Conservation (phyloP, 805 yeast genomes). For the Candida endomychidarum region DNA sequence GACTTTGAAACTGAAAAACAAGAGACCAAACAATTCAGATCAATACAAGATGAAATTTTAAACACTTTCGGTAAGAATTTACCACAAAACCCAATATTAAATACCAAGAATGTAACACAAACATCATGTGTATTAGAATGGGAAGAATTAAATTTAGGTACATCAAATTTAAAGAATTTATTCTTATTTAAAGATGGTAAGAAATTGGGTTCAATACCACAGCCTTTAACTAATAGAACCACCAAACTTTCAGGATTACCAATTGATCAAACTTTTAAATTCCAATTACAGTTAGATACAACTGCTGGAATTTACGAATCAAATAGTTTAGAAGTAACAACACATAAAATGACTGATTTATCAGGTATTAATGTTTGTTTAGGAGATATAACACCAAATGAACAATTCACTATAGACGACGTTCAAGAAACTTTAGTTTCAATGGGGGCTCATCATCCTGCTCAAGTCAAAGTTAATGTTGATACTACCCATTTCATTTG, state of each 20-base stretch:
- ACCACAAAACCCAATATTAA: constrained; percentile 71
- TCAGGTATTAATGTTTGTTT: constrained; percentile 89
- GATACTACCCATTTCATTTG: constrained; percentile 96
- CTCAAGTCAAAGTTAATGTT: constrained; percentile 70
- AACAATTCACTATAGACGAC: constrained; percentile 47
- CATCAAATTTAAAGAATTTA: constrained; percentile 74
- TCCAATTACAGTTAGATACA: constrained; percentile 79
- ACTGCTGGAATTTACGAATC: constrained; percentile 86
- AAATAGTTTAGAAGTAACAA: constrained; percentile 64
- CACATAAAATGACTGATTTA: constrained; percentile 95
- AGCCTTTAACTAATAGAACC: constrained; percentile 71
- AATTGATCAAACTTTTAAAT: constrained; percentile 76
- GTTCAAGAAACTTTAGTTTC: constrained; percentile 58
- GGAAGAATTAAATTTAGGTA: constrained; percentile 84
- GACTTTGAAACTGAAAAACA: constrained; percentile 63
- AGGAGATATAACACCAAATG: constrained; percentile 69
- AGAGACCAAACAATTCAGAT: constrained; percentile 58
- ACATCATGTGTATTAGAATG: constrained; percentile 94
- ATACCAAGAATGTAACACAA: constrained; percentile 79
- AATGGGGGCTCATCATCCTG: constrained; percentile 75
- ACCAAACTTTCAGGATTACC: constrained; percentile 91
- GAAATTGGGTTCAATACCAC: constrained; percentile 80
- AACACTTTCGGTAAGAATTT: constrained; percentile 67
- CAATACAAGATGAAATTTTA: constrained; percentile 71
- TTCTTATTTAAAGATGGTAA: constrained; percentile 72